Evolutionary conservation across 2,329 filamentous ascomycete genomes (phyloP), one percentile per base, ranked within the genome.

Genomic region (Pseudogymnoascus destructans): DNA sequence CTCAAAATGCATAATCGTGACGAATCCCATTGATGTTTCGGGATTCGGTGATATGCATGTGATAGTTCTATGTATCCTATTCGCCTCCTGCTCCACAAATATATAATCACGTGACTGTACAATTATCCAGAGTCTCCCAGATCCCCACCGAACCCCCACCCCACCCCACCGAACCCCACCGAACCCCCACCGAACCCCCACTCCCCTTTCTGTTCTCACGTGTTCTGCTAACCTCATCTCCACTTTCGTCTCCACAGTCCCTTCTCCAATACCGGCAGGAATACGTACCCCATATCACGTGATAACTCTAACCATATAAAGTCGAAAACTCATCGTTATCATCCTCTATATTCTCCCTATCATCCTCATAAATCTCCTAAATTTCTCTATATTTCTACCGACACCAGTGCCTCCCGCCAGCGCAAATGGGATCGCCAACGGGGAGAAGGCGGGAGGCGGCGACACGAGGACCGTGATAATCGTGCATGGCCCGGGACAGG

Each of bases 401-500:
- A 78, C 76, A 49, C 78, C 78, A 9, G 75, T 76, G 5, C 69
- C 72, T 62, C 74, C 72, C 60, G 67, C 67, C 46, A 70, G 65
- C 60, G 68, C 68, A 58, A 70, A 67, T 63, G 69, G 71, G 42
- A 63, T 69, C 25, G 67, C 68, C 59, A 68, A 69, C 64, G 66
- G 63, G 32, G 62, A 64, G 25, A 68, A 65, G 55, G 67, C 67
- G 25, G 65, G 64, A 17, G 35, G 55, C 9, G 81, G 80, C 23
- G 81, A 84, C 64, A 74, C 74, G 7, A 75, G 81, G 58, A 81
- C 79, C 55, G 79, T 81, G 25, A 78, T 82, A 32, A 81, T 93
- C 60, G 71, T 92, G 15, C 89, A 85, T 69, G 82, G 85, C 9
- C 75, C 75, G 19, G 84, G 81, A 15, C 86, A 92, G 69, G 85